A percentile compares a stretch with the other conserved stretches of the same genome.
Evolutionary conservation across 176 grass and related monocot species (phyloP).

Genomic region (Echinochloa phyllopogon): DNA sequence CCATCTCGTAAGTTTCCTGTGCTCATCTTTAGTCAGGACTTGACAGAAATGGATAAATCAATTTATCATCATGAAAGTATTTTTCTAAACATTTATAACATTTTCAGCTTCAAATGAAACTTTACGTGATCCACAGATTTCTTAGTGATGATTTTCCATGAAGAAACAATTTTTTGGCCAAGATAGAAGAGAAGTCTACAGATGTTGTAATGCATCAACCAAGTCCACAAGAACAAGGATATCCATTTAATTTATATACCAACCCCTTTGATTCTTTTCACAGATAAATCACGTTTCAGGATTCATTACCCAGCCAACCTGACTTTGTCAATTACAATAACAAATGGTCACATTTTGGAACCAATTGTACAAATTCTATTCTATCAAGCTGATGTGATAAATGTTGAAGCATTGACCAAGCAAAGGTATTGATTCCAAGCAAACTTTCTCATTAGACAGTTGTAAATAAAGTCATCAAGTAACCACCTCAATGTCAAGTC

Average conservation of each 20-base stretch:
- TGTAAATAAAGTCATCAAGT: neutral
- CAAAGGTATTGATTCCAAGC: neutral
- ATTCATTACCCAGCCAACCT: neutral
- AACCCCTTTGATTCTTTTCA: conserved; percentile 25
- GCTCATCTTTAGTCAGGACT: neutral
- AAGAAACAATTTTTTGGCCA: neutral
- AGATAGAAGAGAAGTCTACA: neutral
- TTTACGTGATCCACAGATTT: neutral
- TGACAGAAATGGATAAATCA: neutral
- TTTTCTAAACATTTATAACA: neutral
- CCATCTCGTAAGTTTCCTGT: neutral
- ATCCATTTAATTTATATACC: conserved; percentile 14
- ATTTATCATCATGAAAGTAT: neutral
- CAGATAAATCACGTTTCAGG: neutral
- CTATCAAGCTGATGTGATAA: neutral
- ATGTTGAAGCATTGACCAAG: conserved; percentile 4
- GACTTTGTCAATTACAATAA: neutral
- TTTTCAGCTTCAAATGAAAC: neutral
- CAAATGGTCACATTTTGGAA: neutral
- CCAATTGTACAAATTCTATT: neutral
- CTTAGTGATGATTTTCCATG: neutral
- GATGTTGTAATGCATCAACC: conserved; percentile 17
- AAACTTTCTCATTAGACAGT: neutral
- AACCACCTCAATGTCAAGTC: neutral
- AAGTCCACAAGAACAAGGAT: neutral